A percentile compares a stretch with the other conserved stretches of the same genome.
phyloP scores from a whole-genome alignment of 805 yeast genomes.

The Komagataella kurtzmanii region DNA sequence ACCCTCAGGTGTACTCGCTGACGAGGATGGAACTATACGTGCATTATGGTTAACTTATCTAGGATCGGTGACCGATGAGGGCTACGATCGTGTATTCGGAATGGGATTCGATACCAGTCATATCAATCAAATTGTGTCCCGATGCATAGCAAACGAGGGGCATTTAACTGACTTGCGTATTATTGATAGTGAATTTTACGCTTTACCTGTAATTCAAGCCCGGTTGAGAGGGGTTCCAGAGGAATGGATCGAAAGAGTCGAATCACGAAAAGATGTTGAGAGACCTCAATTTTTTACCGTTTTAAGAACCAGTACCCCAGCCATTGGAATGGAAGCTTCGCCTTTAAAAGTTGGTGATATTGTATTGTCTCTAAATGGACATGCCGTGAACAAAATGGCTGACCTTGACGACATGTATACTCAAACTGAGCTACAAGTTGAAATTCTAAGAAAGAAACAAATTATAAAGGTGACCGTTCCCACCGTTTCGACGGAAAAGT shows the following conservation, averaged over 20 bases:
- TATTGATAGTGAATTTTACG: constrained; percentile 67
- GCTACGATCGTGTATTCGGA: constrained; percentile 46
- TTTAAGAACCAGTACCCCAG: constrained; percentile 35
- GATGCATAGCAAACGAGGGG: constrained; percentile 29
- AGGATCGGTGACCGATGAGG: constrained; percentile 55
- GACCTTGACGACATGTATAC: constrained; percentile 45
- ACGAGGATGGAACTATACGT: constrained; percentile 64
- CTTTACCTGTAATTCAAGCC: constrained; percentile 59
- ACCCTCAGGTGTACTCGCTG: constrained; percentile 67
- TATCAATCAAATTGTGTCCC: constrained; percentile 39
- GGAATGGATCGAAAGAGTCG: constrained; percentile 57
- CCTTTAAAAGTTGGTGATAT: constrained; percentile 58
- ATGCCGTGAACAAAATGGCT: constrained; percentile 48
- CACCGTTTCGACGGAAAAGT: constrained; percentile 43
- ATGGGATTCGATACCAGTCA: constrained; percentile 73
- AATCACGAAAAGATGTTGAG: constrained; percentile 34
- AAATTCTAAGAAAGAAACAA: constrained; percentile 59
- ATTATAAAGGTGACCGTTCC: constrained; percentile 50
- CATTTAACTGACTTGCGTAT: constrained; percentile 43
- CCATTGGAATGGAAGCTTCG: constrained; percentile 14
- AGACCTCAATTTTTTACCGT: constrained; percentile 65
- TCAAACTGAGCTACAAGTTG: constrained; percentile 33
- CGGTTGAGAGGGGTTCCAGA: constrained; percentile 82
- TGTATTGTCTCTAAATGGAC: constrained; percentile 54
- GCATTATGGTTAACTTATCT: constrained; percentile 79